Conservation (phyloP, 495 filamentous ascomycete species). For the Penicillium cinerascens region DNA sequence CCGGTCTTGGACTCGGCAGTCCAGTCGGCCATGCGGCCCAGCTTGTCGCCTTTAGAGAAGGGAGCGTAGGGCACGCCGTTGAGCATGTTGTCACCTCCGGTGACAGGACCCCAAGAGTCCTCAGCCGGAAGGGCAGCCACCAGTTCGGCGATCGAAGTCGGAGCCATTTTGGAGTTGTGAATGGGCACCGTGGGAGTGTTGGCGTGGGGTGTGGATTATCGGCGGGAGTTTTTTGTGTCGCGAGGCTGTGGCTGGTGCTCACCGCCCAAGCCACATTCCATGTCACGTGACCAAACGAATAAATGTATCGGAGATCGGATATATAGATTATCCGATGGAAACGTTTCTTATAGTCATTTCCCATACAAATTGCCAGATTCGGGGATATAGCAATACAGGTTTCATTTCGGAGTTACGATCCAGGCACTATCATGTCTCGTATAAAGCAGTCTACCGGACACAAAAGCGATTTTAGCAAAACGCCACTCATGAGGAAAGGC, state of each 20-base stretch:
- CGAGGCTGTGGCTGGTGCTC: constrained; percentile 39
- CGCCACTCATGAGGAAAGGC: too few relatives aligned
- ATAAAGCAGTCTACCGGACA: too few relatives aligned
- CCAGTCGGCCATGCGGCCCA: constrained; percentile 99
- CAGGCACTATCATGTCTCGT: too few relatives aligned
- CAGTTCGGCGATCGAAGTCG: constrained; percentile 55
- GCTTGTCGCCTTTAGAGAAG: constrained; percentile 97
- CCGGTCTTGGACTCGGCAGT: constrained; percentile 88
- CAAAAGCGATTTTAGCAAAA: too few relatives aligned
- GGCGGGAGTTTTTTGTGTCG: constrained; percentile 44
- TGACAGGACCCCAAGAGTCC: constrained; percentile 82
- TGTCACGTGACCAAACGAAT: constrained; percentile 19
- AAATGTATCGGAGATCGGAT: too few relatives aligned
- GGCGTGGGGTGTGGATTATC: constrained; percentile 31
- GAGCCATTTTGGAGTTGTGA: constrained; percentile 41
- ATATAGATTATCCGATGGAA: too few relatives aligned
- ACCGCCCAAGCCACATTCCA: constrained; percentile 21
- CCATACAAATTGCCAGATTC: too few relatives aligned
- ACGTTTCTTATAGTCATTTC: too few relatives aligned
- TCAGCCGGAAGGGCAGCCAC: constrained; percentile 59
- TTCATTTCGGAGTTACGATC: too few relatives aligned
- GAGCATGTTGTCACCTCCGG: constrained; percentile 76
- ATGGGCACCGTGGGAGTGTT: constrained; percentile 18
- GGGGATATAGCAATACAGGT: too few relatives aligned
- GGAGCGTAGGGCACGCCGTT: constrained; percentile 95